phyloP scores from a whole-genome alignment of 495 filamentous ascomycete species.

The Aspergillus cristatus region DNA sequence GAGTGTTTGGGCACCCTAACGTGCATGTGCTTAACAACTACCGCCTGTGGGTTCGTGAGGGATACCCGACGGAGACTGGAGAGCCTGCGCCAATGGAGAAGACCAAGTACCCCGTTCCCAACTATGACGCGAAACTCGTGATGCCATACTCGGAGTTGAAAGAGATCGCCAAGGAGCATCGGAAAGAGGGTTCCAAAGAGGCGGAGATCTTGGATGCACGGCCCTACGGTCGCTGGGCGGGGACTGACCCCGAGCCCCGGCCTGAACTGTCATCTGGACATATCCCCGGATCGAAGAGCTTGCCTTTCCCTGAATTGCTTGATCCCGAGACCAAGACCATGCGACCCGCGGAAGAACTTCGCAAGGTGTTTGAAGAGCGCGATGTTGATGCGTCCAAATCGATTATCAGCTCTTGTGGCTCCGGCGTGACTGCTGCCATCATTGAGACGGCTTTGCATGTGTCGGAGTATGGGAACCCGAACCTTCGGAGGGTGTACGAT shows the following conservation, averaged over 20 bases:
- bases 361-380: constrained; percentile 63
- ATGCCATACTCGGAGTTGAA: constrained; percentile 73
- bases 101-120: constrained; percentile 47
- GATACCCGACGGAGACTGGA: constrained; percentile 69
- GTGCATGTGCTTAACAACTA: constrained; percentile 95
- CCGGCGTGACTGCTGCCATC: constrained; percentile 88
- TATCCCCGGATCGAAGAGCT: constrained; percentile 76
- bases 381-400: constrained; percentile 73
- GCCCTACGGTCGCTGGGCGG: constrained; percentile 67
- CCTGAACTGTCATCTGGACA: constrained; percentile 83
- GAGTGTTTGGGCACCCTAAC: constrained; percentile 79
- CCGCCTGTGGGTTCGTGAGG: constrained; percentile 75
- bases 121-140: constrained; percentile 45
- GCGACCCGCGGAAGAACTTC: constrained; percentile 60
- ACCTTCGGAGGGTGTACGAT: constrained; percentile 76
- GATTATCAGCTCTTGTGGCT: constrained; percentile 85
- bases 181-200: constrained; percentile 69
- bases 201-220: constrained; percentile 89
- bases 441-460: constrained; percentile 79
- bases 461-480: constrained; percentile 61
- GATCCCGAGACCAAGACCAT: constrained; percentile 76
- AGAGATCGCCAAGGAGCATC: constrained; percentile 60
- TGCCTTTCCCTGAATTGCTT: constrained; percentile 72
- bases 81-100: constrained; percentile 50
- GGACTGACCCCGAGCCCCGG: constrained; percentile 78